These are phyloP conservation scores for Fraxinus excelsior DNA, from an alignment of 257 asterid genomes.

Conservation along the genomic window DNA sequence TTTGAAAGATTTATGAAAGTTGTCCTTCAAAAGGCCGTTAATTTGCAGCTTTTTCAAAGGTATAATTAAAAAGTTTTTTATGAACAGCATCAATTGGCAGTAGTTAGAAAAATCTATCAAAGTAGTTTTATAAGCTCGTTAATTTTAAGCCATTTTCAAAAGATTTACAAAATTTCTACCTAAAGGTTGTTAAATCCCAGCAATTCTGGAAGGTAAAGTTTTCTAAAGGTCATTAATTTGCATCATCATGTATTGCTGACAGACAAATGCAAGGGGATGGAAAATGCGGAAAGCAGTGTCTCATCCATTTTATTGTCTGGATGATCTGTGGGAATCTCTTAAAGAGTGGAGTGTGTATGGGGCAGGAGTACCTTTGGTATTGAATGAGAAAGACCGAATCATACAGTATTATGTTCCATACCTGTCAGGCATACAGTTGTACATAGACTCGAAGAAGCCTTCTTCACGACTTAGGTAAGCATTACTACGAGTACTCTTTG, in stretches of 20 bases:
- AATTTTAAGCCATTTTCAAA: not conserved
- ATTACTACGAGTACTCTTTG: not conserved
- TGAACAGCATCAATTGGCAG: not conserved
- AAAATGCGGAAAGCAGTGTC: constrained; percentile 36
- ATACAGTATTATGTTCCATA: constrained; percentile 74
- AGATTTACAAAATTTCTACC: not conserved
- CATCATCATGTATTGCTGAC: constrained; percentile 20
- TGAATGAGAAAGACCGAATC: constrained; percentile 50
- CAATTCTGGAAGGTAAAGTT: not conserved
- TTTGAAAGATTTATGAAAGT: not conserved
- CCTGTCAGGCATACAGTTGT: constrained; percentile 82
- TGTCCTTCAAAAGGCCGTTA: not conserved
- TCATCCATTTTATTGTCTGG: constrained; percentile 50
- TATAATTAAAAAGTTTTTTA: too few relatives aligned
- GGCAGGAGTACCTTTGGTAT: constrained; percentile 61
- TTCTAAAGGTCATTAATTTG: not conserved
- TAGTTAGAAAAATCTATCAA: too few relatives aligned
- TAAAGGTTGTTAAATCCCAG: not conserved
- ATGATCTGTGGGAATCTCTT: constrained; percentile 71
- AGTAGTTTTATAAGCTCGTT: not conserved
- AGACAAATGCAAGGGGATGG: constrained; percentile 42
- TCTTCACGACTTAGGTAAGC: constrained; percentile 47
- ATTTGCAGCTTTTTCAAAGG: not conserved
- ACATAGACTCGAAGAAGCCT: constrained; percentile 48
- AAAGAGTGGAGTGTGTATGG: constrained; percentile 74